Conservation (phyloP, 2,329 filamentous ascomycete species). For the Fusarium subglutinans region DNA sequence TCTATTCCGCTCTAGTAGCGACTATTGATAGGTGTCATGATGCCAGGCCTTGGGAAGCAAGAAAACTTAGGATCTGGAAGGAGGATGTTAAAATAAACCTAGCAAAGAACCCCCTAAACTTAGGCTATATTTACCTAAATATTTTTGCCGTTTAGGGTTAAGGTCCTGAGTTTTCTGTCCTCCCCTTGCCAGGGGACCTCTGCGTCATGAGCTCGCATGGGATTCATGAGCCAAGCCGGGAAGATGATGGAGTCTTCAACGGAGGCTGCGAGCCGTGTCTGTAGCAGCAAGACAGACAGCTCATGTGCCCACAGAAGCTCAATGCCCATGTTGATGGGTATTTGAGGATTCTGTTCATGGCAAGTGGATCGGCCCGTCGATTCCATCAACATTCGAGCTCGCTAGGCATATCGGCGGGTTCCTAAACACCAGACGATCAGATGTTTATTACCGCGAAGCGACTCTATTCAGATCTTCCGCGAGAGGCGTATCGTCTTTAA, state of each 20-base stretch:
- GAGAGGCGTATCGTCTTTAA: background rate
- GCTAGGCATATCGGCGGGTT: slow-evolving; percentile 13
- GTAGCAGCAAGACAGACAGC: slow-evolving; percentile 12
- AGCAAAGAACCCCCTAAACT: too few relatives aligned
- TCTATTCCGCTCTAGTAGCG: background rate
- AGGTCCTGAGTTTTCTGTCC: too few relatives aligned
- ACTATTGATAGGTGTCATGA: slow-evolving; percentile 28
- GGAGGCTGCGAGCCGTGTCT: slow-evolving; percentile 23
- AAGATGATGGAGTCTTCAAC: slow-evolving; percentile 11
- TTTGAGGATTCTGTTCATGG: background rate
- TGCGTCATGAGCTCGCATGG: slow-evolving; percentile 25
- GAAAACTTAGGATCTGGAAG: too few relatives aligned
- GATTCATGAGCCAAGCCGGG: slow-evolving; percentile 27
- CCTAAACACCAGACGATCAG: slow-evolving; percentile 29
- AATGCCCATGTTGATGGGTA: background rate
- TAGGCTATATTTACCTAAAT: too few relatives aligned
- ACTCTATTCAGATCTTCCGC: background rate
- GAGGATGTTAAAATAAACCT: too few relatives aligned
- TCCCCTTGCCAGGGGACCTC: background rate
- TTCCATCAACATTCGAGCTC: slow-evolving; percentile 32
- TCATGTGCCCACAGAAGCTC: slow-evolving; percentile 7
- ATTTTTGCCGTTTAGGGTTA: too few relatives aligned
- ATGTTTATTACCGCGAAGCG: slow-evolving; percentile 14
- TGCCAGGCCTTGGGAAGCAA: background rate
- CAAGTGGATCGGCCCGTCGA: slow-evolving; percentile 36